Evolutionary conservation across 108 stramenopile species (phyloP), one percentile per base, ranked within the genome.

Genomic region (Asterionellopsis glacialis): DNA sequence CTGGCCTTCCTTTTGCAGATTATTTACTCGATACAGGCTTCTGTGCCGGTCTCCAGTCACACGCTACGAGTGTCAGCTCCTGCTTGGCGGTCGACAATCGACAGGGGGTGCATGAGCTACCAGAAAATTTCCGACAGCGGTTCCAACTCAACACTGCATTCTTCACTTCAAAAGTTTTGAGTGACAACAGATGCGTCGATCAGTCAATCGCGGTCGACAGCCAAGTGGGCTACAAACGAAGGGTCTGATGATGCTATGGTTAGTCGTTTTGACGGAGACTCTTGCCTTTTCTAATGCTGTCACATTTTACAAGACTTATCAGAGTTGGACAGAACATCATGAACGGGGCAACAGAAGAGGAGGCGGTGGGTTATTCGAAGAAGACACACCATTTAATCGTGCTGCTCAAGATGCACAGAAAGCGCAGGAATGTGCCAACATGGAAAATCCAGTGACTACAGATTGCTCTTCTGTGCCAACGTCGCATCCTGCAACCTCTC

Each of bases 211-310:
- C 7, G 33, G 33, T 5, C 33, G 33, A 7, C 33, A 33, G 33
- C 33, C 33, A 33, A 5, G 5, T 2, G 33, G 33, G 33, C 45
- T 62, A 5, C 73, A 79, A n/a, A 52, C 57, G 39, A 73, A 79
- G 50, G 80, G 80, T 1, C 44, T 72, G 40, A 42, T 70, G 56
- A 69, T 64, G 14, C 48, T 81, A 23, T 28, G 48, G 7, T 43
- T 81, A 23, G 47, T 81, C 11, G 16, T 81, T 16, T 52, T 72
- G 11, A 59, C 80, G 11, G 74, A 81, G 53, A 63, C 58, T 21
- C 57, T 81, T 39, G 47, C 74, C 1, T 39, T 81, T 0, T 55
- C 74, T 19, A 69, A 81, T 23, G 74, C 80, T 12, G 74, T 75
- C 0, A 57, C 59, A 11, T 38, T 70, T 26, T 75, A 64, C 69